Evolutionary conservation across 2,329 filamentous ascomycete species (phyloP).

Genomic region (Ascochyta viciae-villosae): DNA sequence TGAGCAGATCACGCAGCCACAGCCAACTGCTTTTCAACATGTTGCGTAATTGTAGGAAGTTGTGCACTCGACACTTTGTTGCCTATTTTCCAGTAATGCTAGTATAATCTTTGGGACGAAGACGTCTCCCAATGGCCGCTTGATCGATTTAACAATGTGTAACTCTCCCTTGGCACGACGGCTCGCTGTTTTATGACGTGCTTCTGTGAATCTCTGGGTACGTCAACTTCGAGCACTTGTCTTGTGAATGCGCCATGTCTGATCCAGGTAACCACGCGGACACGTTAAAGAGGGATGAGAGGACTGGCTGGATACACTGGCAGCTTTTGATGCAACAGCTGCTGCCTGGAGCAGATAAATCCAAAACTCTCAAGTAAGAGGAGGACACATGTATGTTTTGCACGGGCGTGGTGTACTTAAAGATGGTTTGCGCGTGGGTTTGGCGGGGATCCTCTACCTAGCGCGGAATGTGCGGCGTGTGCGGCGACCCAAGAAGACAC

Average conservation of each 20-base stretch:
- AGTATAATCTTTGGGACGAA: not conserved
- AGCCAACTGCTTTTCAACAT: slow-evolving; percentile 5
- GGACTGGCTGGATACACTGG: no score
- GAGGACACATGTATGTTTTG: not conserved
- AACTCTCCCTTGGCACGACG: not conserved
- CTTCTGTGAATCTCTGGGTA: not conserved
- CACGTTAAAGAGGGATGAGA: not conserved
- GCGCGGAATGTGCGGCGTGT: slow-evolving; percentile 33
- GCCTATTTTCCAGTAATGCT: not conserved
- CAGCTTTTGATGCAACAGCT: not conserved
- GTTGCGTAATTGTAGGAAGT: not conserved
- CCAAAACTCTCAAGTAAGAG: no score
- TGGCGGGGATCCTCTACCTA: slow-evolving; percentile 29
- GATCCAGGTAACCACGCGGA: not conserved
- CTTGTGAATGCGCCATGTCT: not conserved
- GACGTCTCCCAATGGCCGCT: not conserved
- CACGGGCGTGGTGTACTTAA: slow-evolving; percentile 6
- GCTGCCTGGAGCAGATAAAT: slow-evolving; percentile 17
- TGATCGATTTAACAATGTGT: slow-evolving; percentile 2
- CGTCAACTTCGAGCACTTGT: not conserved
- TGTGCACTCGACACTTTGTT: not conserved
- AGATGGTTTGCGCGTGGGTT: slow-evolving; percentile 25
- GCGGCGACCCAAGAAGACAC: slow-evolving; percentile 46
- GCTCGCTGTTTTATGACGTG: not conserved
- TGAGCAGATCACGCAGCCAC: slow-evolving; percentile 5